phyloP scores from a whole-genome alignment of 2,329 filamentous ascomycete genomes.

The Chaetomium sp. region DNA sequence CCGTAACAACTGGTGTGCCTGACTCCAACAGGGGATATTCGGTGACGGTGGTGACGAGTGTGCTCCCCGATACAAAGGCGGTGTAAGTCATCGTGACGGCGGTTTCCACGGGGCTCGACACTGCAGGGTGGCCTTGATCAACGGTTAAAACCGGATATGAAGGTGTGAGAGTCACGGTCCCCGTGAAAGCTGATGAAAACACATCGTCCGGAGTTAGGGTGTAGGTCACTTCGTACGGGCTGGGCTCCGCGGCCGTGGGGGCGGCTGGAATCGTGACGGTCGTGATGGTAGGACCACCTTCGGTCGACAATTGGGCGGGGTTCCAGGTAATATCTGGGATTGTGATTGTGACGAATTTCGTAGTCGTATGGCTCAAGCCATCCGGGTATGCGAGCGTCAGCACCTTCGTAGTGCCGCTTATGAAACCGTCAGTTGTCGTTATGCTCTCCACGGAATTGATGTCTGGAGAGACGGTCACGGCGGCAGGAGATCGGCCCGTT shows the following conservation, averaged over 20 bases:
- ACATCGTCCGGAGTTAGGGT: constrained; percentile 15
- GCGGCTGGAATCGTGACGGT: not conserved
- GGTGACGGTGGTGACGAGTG: not conserved
- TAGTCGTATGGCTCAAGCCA: constrained; percentile 3
- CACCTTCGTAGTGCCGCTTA: constrained; percentile 9
- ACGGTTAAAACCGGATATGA: not conserved
- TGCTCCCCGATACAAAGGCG: not conserved
- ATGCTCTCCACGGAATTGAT: not conserved
- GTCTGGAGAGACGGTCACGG: constrained; percentile 6
- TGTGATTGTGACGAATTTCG: constrained; percentile 16
- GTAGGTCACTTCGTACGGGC: constrained; percentile 17
- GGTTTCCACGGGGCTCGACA: not conserved
- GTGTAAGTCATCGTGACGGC: not conserved
- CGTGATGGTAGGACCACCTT: constrained; percentile 8
- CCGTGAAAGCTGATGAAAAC: constrained; percentile 15
- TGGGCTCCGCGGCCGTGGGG: no score
- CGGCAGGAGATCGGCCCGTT: not conserved
- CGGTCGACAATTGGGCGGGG: constrained; percentile 14
- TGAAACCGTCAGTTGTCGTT: constrained; percentile 3
- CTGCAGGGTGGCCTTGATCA: not conserved
- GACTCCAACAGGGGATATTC: not conserved
- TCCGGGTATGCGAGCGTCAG: constrained; percentile 15
- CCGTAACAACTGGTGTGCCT: not conserved
- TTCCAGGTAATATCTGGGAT: constrained; percentile 11
- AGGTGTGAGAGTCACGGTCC: constrained; percentile 18